phyloP scores from a whole-genome alignment of 306 rosid genomes.

The Inga laurina region DNA sequence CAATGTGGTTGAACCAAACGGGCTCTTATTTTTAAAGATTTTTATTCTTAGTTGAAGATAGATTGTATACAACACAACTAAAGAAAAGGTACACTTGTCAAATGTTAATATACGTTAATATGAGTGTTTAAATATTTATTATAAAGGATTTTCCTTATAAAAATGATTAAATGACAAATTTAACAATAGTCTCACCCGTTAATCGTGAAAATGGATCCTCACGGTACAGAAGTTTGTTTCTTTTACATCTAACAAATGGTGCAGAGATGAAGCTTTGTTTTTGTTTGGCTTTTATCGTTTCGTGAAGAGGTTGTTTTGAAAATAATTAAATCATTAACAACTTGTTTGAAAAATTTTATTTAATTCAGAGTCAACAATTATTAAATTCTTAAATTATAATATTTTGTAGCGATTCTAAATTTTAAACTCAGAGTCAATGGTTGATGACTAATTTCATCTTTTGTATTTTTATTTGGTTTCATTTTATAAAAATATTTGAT shows the following conservation, averaged over 20 bases:
- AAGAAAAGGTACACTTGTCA: no score
- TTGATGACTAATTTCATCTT: no score
- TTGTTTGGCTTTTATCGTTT: not conserved
- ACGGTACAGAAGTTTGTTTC: not conserved
- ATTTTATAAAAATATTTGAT: no score
- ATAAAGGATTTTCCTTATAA: not conserved
- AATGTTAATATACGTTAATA: no score
- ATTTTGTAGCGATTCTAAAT: not conserved
- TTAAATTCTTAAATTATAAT: not conserved
- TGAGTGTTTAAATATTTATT: not conserved
- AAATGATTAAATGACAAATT: not conserved
- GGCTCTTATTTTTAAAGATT: no score
- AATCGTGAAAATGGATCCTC: not conserved
- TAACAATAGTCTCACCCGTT: not conserved
- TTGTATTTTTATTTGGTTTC: no score
- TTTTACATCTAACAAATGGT: not conserved
- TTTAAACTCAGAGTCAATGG: no score
- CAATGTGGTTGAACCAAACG: no score
- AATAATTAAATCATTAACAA: not conserved
- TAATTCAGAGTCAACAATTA: not conserved
- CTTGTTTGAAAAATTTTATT: not conserved
- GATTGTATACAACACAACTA: no score
- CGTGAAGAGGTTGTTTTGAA: not conserved
- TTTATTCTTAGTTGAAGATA: no score
- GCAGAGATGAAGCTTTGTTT: not conserved